Evolutionary conservation across 108 stramenopile species (phyloP), one percentile per base, ranked within the genome.

Genomic region (Cyclotella distinguenda): DNA sequence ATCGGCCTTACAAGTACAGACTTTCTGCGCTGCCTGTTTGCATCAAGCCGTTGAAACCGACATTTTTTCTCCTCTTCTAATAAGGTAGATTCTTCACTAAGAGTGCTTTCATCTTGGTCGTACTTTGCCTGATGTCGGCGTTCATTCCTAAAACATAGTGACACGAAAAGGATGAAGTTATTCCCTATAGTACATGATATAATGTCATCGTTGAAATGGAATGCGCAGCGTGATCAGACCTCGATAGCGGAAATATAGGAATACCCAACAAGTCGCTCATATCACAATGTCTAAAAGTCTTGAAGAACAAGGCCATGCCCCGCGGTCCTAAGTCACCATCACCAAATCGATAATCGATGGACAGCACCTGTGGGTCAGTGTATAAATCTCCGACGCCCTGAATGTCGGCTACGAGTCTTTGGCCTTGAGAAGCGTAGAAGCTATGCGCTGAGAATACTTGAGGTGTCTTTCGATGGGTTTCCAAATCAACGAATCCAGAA

Each of bases 351-450:
- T 84, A 86, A 46, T 87, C 90, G 23, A 44, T 63, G 2, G 83
- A 83, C 2, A 85, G 66, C 12, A 90, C 55, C 55, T 94, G 93
- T 18, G 93, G 93, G 67, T 94, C 93, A n/a, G 93, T 94, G 68
- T 81, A 94, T 1, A 94, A 60, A 84, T 94, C 90, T 0, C 83
- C 89, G 6, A 94, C 89, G 23, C 93, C 93, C 49, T 94, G 93
- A 67, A 94, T 78, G 42, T 94, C 93, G 15, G 88, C 90, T 33
- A 94, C 93, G 33, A 94, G 80, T 34, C 89, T 70, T 22, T 63
- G 73, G n/a, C 93, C 93, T 50, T 83, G 40, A 1, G 83, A 82
- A 9, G 82, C 84, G 62, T 91, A 88, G 54, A 91, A 94, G 39
- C 83, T 83, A 59, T 82, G 82, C 4, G 88, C 88, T 15, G 82